Percentiles rank a stretch among this genome's conserved stretches.
phyloP scores from a whole-genome alignment of 2,329 filamentous ascomycete genomes.

The Pseudocercospora fuligena region DNA sequence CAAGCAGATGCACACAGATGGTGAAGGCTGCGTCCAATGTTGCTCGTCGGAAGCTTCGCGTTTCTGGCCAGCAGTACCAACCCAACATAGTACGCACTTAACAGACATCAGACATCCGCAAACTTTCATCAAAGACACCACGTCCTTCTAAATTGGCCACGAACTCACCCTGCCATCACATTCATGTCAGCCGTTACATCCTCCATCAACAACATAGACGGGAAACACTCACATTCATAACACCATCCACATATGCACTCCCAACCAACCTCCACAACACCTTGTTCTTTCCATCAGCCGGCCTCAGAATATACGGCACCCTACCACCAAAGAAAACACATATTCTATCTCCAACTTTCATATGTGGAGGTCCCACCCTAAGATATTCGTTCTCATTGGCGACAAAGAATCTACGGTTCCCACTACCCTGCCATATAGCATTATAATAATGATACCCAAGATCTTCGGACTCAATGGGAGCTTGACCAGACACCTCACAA shows the following conservation, averaged over 20 bases:
- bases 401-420: background rate
- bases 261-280: constrained; percentile 3
- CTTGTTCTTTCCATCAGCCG: background rate
- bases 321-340: background rate
- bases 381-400: background rate
- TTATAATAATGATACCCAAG: background rate
- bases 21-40: no score
- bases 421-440: constrained; percentile 5
- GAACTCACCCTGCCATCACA: background rate
- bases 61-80: no score
- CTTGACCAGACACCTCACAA: background rate
- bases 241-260: constrained; percentile 11
- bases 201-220: background rate
- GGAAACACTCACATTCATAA: constrained; percentile 12
- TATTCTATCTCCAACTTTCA: background rate
- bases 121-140: background rate
- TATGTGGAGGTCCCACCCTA: background rate
- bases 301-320: constrained; percentile 1
- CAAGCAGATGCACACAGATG: no score
- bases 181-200: background rate
- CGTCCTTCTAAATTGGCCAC: background rate
- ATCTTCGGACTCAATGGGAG: background rate
- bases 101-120: background rate
- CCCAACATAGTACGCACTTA: background rate
- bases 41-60: no score